A percentile compares a stretch with the other conserved stretches of the same genome.
These are phyloP conservation scores for Quillaja saponaria DNA, from an alignment of 306 rosid species.

Conservation along the genomic window DNA sequence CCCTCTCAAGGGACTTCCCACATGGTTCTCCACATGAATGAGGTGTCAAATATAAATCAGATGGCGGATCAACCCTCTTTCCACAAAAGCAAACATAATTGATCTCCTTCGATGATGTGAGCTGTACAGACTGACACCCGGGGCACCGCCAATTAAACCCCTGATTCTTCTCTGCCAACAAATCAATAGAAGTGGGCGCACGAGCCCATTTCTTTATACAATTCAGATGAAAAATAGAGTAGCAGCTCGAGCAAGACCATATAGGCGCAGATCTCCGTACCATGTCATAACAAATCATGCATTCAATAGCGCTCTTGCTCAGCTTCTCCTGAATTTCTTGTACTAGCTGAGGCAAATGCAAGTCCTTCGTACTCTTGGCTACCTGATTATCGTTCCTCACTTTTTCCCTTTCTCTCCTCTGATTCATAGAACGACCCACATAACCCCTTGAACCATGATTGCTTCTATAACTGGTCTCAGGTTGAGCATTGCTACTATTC, in stretches of 20 bases:
- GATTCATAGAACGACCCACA: slow-evolving; percentile 32
- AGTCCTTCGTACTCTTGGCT: slow-evolving; percentile 40
- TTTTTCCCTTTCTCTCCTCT: slow-evolving; percentile 42
- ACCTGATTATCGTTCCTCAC: slow-evolving; percentile 45
- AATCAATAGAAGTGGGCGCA: slow-evolving; percentile 78
- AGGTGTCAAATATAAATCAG: slow-evolving; percentile 86
- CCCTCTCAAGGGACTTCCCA: slow-evolving; percentile 80
- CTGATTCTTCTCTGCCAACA: slow-evolving; percentile 68
- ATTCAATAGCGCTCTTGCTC: slow-evolving; percentile 64
- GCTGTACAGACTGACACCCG: slow-evolving; percentile 91
- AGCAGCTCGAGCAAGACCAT: slow-evolving; percentile 93
- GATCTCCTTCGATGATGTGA: slow-evolving; percentile 69
- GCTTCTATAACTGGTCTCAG: neutral
- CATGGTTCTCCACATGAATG: slow-evolving; percentile 96
- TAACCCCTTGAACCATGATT: slow-evolving; percentile 38
- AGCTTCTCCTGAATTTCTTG: slow-evolving; percentile 94
- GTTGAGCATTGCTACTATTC: neutral
- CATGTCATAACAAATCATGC: slow-evolving; percentile 94
- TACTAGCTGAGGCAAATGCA: slow-evolving; percentile 75
- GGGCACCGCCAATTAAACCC: slow-evolving; percentile 98
- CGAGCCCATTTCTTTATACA: slow-evolving; percentile 95
- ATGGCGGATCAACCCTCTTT: slow-evolving; percentile 85
- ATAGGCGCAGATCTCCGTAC: slow-evolving; percentile 78
- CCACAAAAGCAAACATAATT: slow-evolving; percentile 83
- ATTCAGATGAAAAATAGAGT: slow-evolving; percentile 74